phyloP scores from a whole-genome alignment of 495 filamentous ascomycete species.

The Neurospora tetraspora region DNA sequence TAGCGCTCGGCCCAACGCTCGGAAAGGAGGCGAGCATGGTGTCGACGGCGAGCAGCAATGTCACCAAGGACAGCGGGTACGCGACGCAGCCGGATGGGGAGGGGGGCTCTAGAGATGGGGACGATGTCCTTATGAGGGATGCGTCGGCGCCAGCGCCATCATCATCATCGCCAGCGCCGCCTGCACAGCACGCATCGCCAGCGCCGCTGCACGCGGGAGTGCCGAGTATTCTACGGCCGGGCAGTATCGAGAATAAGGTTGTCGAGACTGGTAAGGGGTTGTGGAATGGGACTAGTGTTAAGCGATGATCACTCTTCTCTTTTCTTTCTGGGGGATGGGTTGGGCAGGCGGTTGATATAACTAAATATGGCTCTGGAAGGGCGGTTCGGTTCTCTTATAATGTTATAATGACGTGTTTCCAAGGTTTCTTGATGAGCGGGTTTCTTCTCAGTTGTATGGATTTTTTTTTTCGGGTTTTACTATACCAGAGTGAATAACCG shows the following conservation, averaged over 20 bases:
- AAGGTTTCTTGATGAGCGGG: background rate
- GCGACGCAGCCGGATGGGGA: slow-evolving; percentile 20
- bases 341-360: background rate
- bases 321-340: no score
- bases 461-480: background rate
- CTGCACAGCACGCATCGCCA: background rate
- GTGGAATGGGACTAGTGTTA: slow-evolving; percentile 17
- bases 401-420: background rate
- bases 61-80: slow-evolving; percentile 31
- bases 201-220: slow-evolving; percentile 1
- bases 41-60: slow-evolving; percentile 12
- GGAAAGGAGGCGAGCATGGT: slow-evolving; percentile 24
- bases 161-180: background rate
- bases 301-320: slow-evolving; percentile 6
- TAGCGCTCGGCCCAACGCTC: slow-evolving; percentile 2
- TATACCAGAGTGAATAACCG: background rate
- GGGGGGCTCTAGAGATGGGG: slow-evolving; percentile 8
- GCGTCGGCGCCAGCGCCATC: slow-evolving; percentile 12
- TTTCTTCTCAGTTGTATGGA: background rate
- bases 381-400: background rate
- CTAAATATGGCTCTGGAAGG: background rate
- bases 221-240: slow-evolving; percentile 22
- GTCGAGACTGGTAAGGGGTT: slow-evolving; percentile 25
- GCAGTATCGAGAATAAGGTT: slow-evolving; percentile 20
- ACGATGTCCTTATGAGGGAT: slow-evolving; percentile 28